Conservation (phyloP, 768 basidiomycete species). For the Lentinula aciculospora region DNA sequence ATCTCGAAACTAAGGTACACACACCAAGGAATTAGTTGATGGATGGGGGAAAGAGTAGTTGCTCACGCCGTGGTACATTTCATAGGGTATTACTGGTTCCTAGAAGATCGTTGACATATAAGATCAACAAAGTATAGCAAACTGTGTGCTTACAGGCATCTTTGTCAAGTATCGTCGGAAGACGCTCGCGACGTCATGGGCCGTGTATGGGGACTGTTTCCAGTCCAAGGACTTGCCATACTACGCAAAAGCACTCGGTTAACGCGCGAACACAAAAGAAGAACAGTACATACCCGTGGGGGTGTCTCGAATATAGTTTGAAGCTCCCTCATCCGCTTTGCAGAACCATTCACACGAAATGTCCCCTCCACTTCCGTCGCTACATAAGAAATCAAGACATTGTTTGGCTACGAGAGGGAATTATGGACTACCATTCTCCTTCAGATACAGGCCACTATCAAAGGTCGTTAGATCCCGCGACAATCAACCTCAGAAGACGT, state of each 20-base stretch:
- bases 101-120: slow-evolving; percentile 22
- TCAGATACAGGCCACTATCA: slow-evolving; percentile 82
- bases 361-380: slow-evolving; percentile 92
- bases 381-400: slow-evolving; percentile 13
- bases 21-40: slow-evolving; percentile 5
- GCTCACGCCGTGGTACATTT: slow-evolving; percentile 83
- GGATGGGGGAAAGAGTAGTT: slow-evolving; percentile 9
- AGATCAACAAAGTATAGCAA: slow-evolving; percentile 7
- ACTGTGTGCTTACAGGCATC: slow-evolving; percentile 73
- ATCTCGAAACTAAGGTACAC: slow-evolving; percentile 62
- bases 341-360: slow-evolving; percentile 94
- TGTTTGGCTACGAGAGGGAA: not conserved
- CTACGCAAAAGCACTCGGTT: slow-evolving; percentile 30
- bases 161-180: slow-evolving; percentile 93
- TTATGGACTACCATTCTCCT: slow-evolving; percentile 68
- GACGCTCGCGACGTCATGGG: slow-evolving; percentile 96
- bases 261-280: not conserved
- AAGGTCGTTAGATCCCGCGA: slow-evolving; percentile 10
- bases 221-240: slow-evolving; percentile 94
- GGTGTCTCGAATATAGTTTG: slow-evolving; percentile 88
- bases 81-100: slow-evolving; percentile 94
- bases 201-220: slow-evolving; percentile 80
- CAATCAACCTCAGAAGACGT: slow-evolving; percentile 10
- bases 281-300: slow-evolving; percentile 56
- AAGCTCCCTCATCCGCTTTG: slow-evolving; percentile 91